Conservation (phyloP, 1,139 yeast genomes). For the Pichia terricola region DNA sequence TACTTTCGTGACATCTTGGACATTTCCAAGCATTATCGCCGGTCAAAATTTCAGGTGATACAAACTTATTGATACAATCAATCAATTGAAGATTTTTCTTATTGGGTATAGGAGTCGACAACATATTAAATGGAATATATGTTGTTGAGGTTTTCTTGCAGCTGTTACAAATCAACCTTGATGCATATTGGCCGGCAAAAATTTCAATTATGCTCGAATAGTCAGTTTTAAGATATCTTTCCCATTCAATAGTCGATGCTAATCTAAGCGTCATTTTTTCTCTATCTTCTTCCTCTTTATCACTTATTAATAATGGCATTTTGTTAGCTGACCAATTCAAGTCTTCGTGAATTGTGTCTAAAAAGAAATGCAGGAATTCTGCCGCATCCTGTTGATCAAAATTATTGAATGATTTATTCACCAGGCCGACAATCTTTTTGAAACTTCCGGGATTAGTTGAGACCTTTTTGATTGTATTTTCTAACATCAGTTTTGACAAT, state of each 20-base stretch:
- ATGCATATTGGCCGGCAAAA: slow-evolving; percentile 48
- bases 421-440: slow-evolving; percentile 20
- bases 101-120: slow-evolving; percentile 61
- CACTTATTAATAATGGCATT: slow-evolving; percentile 47
- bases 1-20: slow-evolving; percentile 48
- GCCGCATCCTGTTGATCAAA: slow-evolving; percentile 71
- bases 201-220: slow-evolving; percentile 78
- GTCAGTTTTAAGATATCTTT: slow-evolving; percentile 73
- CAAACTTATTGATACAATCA: slow-evolving; percentile 58
- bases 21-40: slow-evolving; percentile 79
- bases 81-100: slow-evolving; percentile 31
- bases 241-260: slow-evolving; percentile 95
- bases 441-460: slow-evolving; percentile 22
- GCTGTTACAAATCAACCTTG: slow-evolving; percentile 64
- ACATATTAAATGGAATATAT: slow-evolving; percentile 60
- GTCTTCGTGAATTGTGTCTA: slow-evolving; percentile 67
- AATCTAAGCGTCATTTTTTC: slow-evolving; percentile 70
- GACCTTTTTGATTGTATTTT: slow-evolving; percentile 25
- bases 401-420: slow-evolving; percentile 21
- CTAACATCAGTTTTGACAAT: slow-evolving; percentile 51
- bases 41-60: slow-evolving; percentile 55
- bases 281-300: slow-evolving; percentile 64
- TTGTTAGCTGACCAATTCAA: slow-evolving; percentile 29
- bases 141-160: slow-evolving; percentile 82
- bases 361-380: slow-evolving; percentile 55